These are phyloP conservation scores for Suhomyces ambrosiae DNA, from an alignment of 1,139 yeast species.

Conservation along the genomic window DNA sequence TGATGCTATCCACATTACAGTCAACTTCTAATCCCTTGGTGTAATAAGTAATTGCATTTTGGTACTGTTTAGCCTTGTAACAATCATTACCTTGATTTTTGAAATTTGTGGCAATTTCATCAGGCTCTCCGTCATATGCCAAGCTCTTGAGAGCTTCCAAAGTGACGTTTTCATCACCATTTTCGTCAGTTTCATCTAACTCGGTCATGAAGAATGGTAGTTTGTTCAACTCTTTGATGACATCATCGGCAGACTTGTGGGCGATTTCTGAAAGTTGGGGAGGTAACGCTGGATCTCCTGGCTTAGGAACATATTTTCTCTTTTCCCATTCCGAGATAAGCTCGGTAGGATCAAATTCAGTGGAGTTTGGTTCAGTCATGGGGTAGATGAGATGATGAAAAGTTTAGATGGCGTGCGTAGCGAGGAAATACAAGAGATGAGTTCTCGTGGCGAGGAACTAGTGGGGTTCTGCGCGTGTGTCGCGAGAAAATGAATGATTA, in stretches of 20 bases:
- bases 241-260: slow-evolving; percentile 71
- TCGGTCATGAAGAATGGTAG: slow-evolving; percentile 95
- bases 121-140: slow-evolving; percentile 95
- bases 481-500: too few species aligned
- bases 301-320: slow-evolving; percentile 63
- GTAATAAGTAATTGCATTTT: slow-evolving; percentile 76
- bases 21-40: slow-evolving; percentile 77
- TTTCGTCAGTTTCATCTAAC: slow-evolving; percentile 75
- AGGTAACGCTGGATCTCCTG: slow-evolving; percentile 80
- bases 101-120: slow-evolving; percentile 86
- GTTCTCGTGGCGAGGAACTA: too few species aligned
- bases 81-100: slow-evolving; percentile 92
- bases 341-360: slow-evolving; percentile 17
- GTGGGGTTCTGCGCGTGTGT: too few species aligned
- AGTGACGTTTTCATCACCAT: slow-evolving; percentile 71
- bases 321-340: slow-evolving; percentile 54
- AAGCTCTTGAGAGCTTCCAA: slow-evolving; percentile 88
- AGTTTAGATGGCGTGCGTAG: too few species aligned
- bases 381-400: too few species aligned
- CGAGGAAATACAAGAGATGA: too few species aligned
- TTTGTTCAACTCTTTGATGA: slow-evolving; percentile 75
- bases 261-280: slow-evolving; percentile 76
- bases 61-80: slow-evolving; percentile 67
- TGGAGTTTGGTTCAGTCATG: too few species aligned
- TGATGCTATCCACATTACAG: slow-evolving; percentile 53